Conservation (phyloP, 2,329 filamentous ascomycete genomes). For the Simplicillium sp. region DNA sequence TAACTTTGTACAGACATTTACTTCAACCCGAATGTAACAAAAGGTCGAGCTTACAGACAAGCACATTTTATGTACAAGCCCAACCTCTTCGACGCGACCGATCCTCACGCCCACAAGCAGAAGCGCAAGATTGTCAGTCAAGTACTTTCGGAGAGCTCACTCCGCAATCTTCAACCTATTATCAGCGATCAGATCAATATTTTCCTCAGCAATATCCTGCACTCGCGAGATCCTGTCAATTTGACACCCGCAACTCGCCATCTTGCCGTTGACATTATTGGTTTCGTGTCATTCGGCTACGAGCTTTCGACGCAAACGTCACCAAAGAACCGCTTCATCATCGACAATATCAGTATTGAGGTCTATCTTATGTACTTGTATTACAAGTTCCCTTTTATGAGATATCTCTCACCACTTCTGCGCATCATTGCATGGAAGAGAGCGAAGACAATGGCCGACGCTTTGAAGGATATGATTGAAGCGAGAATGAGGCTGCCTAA, state of each 20-base stretch:
- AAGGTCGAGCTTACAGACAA: conserved; percentile 2
- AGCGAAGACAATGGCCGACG: neutral
- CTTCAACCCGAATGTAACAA: conserved; percentile 4
- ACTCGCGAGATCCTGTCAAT: conserved; percentile 2
- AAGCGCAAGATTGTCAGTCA: conserved; percentile 8
- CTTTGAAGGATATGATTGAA: conserved; percentile 4
- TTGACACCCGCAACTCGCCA: conserved; percentile 7
- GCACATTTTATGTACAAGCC: conserved; percentile 1
- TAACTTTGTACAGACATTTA: conserved; percentile 7
- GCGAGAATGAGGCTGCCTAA: conserved; percentile 4
- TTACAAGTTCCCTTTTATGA: neutral
- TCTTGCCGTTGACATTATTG: conserved; percentile 9
- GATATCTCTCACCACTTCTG: neutral
- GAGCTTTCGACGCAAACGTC: too few species aligned
- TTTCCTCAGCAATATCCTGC: conserved; percentile 7
- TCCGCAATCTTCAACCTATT: conserved; percentile 8
- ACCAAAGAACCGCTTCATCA: too few species aligned
- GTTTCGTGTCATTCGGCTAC: neutral
- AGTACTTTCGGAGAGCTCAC: conserved; percentile 7
- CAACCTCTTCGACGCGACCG: conserved; percentile 5
- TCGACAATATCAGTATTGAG: too few species aligned
- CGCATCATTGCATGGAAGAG: conserved; percentile 1
- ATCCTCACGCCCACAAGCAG: conserved; percentile 5
- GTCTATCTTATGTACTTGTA: too few species aligned
- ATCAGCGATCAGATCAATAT: conserved; percentile 8